phyloP scores from a whole-genome alignment of 108 stramenopile species.

The Thalassiosira profunda region DNA sequence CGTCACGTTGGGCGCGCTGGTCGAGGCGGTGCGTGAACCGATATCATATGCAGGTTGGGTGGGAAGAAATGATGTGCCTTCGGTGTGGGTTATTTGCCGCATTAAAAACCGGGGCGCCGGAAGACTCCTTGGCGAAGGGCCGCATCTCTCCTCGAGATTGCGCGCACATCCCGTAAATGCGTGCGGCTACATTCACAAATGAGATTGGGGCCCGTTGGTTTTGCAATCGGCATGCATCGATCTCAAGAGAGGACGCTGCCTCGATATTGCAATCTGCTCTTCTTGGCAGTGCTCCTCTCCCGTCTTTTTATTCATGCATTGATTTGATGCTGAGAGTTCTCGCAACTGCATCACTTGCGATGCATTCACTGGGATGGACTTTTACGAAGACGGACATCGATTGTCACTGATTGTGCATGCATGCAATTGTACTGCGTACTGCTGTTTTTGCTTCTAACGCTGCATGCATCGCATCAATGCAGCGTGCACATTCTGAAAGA shows the following conservation, averaged over 20 bases:
- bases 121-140: slow-evolving; percentile 38
- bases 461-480: not conserved
- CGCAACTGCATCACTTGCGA: not conserved
- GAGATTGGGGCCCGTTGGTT: too few species aligned
- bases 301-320: slow-evolving; percentile 1
- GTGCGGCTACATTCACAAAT: slow-evolving; percentile 40
- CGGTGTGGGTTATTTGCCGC: slow-evolving; percentile 12
- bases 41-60: slow-evolving; percentile 40
- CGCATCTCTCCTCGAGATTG: not conserved
- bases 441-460: not conserved
- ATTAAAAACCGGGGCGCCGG: slow-evolving; percentile 49
- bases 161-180: slow-evolving; percentile 48
- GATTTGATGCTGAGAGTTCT: not conserved
- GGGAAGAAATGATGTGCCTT: not conserved
- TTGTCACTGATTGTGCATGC: not conserved
- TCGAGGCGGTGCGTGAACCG: slow-evolving; percentile 60
- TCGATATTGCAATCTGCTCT: not conserved
- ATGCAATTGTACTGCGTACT: not conserved
- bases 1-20: slow-evolving; percentile 62
- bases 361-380: not conserved
- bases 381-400: slow-evolving; percentile 12
- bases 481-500: slow-evolving; percentile 25
- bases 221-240: too few species aligned
- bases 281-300: not conserved
- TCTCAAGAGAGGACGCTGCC: too few species aligned